Conservation (phyloP, 2,329 filamentous ascomycete genomes). For the Monilinia aucupariae region DNA sequence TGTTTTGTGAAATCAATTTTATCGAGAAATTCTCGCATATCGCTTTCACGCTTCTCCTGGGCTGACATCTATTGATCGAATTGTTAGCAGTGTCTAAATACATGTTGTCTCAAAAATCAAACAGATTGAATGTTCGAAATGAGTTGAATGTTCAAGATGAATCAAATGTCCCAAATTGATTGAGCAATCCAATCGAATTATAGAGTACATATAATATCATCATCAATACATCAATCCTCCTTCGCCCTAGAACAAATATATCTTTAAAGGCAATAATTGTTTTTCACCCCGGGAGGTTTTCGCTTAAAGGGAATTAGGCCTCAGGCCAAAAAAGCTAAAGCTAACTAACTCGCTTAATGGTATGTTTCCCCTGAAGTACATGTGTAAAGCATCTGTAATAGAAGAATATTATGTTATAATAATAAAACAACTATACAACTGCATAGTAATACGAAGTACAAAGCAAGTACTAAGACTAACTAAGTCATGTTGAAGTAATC, state of each 20-base stretch:
- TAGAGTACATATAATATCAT: too few species aligned
- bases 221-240: too few species aligned
- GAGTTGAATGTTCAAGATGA: too few species aligned
- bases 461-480: neutral
- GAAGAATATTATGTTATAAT: neutral
- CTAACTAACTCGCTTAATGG: neutral
- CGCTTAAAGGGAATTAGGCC: neutral
- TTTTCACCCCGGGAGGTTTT: neutral
- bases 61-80: neutral
- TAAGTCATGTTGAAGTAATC: too few species aligned
- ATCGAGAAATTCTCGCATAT: neutral
- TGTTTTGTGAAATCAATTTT: neutral
- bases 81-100: neutral
- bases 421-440: neutral
- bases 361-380: neutral
- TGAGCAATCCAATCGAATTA: too few species aligned
- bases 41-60: neutral
- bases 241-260: neutral
- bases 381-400: neutral
- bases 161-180: too few species aligned
- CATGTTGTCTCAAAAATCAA: neutral
- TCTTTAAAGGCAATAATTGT: neutral
- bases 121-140: too few species aligned
- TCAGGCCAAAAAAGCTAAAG: neutral
- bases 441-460: neutral